Conservation (phyloP, 139 green algal species). For the Chara braunii region DNA sequence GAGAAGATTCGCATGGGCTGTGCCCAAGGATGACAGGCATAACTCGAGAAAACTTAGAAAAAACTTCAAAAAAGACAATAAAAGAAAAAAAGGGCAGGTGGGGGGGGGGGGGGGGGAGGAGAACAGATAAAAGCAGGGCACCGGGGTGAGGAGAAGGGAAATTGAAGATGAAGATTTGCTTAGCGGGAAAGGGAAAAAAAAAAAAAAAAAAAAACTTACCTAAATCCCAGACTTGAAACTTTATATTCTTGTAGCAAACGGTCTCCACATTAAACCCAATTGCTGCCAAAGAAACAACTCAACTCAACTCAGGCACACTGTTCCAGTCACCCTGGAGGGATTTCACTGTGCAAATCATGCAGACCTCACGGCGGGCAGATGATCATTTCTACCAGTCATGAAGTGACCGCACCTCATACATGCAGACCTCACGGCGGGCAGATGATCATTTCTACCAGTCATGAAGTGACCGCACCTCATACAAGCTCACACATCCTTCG, state of each 20-base stretch:
- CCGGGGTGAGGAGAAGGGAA: too few relatives aligned
- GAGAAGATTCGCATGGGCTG: too few relatives aligned
- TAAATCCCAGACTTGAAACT: constrained; percentile 95
- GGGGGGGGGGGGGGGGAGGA: too few relatives aligned
- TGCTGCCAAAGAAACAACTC: constrained; percentile 49
- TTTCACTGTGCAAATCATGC: neutral
- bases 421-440: neutral
- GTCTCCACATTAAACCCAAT: constrained; percentile 99
- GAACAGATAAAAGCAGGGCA: too few relatives aligned
- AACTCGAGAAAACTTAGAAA: too few relatives aligned
- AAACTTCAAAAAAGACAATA: too few relatives aligned
- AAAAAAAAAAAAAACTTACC: constrained; percentile 65
- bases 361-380: neutral
- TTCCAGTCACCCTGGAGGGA: neutral
- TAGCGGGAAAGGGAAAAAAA: too few relatives aligned
- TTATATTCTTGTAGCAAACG: constrained; percentile 99
- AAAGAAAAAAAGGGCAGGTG: too few relatives aligned
- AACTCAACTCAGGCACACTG: neutral
- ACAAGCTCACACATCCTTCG: too few relatives aligned
- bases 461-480: neutral
- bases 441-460: neutral
- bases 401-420: too few relatives aligned
- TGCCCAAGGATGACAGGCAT: too few relatives aligned
- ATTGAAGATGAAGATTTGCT: too few relatives aligned
- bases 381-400: neutral